Evolutionary conservation across 768 basidiomycete species (phyloP).

Genomic region (Suillus subaureus): DNA sequence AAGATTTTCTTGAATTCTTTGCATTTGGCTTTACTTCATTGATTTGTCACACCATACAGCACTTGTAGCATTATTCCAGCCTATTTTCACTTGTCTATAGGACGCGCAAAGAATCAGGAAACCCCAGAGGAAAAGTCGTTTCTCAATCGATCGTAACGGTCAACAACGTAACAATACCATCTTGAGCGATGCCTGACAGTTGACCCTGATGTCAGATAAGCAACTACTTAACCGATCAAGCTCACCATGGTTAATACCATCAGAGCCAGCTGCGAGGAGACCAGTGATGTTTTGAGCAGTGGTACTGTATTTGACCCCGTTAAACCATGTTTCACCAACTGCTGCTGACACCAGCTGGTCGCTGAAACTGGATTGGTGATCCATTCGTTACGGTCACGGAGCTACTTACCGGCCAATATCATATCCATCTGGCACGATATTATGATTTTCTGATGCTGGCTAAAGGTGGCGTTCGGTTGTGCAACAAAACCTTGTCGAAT

Average conservation of each 20-base stretch:
- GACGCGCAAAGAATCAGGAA: background rate
- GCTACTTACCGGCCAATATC: slow-evolving; percentile 45
- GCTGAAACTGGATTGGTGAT: slow-evolving; percentile 22
- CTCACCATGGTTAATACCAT: slow-evolving; percentile 58
- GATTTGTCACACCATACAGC: slow-evolving; percentile 8
- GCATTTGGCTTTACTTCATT: slow-evolving; percentile 20
- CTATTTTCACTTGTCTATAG: slow-evolving; percentile 6
- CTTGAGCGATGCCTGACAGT: slow-evolving; percentile 57
- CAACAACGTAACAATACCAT: slow-evolving; percentile 58
- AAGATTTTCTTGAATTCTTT: slow-evolving; percentile 16
- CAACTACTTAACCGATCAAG: background rate
- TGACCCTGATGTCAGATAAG: background rate
- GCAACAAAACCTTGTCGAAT: background rate
- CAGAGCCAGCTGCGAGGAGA: slow-evolving; percentile 52
- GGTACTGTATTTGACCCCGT: slow-evolving; percentile 51
- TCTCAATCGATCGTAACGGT: slow-evolving; percentile 50
- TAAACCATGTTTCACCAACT: slow-evolving; percentile 41
- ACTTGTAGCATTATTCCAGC: slow-evolving; percentile 24
- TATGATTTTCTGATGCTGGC: slow-evolving; percentile 38
- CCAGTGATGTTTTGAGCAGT: slow-evolving; percentile 50
- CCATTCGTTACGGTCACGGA: background rate
- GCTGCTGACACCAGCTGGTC: slow-evolving; percentile 42
- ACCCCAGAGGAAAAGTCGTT: background rate
- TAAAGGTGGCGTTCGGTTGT: slow-evolving; percentile 11
- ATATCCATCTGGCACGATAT: slow-evolving; percentile 52